Base-by-base conservation (phyloP, 179 eudicot species). In the Beta lomatogona region DNA sequence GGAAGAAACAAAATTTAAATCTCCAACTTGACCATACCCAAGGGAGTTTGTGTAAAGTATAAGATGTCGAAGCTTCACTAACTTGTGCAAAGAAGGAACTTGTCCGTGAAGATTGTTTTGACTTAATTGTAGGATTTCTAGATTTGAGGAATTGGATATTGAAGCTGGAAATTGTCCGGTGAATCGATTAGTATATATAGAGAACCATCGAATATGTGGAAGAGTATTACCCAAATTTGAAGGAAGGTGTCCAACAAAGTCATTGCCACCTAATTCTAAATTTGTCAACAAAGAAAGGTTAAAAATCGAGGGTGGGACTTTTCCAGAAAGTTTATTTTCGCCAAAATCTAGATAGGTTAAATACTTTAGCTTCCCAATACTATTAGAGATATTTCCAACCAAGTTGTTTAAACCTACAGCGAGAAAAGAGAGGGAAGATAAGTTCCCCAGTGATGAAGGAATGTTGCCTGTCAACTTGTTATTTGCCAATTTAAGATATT, bases 1-100 rank as follows among this genome's bases (percentile, higher is more conserved):
- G 28, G 86, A 81, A 45, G 76, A 76, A 50, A 87, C 21, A 63
- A 87, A 85, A 18, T 58, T 50, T 76, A 87, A 48, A 16, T 81
- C 85, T 46, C 19, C 31, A 28, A 76, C 15, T 44, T 58, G 59
- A 28, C 44, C 60, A 53, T 46, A 25, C 12, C 86, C 89, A 16
- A 82, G 78, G 21, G 18, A 9, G 71, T 87, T 87, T 3, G 3
- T 12, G 10, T 16, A 18, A 36, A 87, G 7, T 3, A n/a, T 1
- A 6, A 21, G 82, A 8, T 8, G 36, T 2, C 0, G 0, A 21
- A 87, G 79, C 63, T n/a, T 55, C 14, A 45, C 55, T 19, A 87
- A 70, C 2, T 73, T 80, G 19, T 70, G 36, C 70, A 79, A 41
- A 44, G 81, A 59, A 19, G 86, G 79, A 5, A 85, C 82, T 46